Evolutionary conservation across 2,329 filamentous ascomycete genomes (phyloP).

Genomic region (Stromatinia cepivora): DNA sequence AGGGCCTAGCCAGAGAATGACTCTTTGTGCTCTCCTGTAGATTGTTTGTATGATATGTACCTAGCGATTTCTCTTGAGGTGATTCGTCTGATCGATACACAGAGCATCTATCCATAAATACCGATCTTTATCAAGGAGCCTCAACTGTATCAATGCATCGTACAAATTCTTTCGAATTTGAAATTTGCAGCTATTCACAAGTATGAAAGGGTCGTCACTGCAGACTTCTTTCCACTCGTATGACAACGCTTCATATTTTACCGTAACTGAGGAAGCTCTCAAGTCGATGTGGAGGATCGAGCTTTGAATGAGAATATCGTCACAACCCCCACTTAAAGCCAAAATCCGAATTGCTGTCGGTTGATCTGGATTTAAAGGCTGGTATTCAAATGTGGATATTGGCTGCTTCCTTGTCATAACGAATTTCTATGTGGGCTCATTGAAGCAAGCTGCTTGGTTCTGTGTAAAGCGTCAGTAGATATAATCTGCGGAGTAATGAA

Average conservation of each 20-base stretch:
- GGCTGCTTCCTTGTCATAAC: neutral
- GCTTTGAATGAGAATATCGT: neutral
- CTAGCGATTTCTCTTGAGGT: neutral
- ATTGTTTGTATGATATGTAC: neutral
- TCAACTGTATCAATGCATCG: neutral
- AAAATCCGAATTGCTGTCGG: neutral
- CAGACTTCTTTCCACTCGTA: neutral
- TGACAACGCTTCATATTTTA: neutral
- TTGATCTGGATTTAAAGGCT: neutral
- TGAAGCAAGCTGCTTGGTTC: no score
- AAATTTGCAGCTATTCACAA: neutral
- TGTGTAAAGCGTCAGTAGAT: no score
- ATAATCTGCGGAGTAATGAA: no score
- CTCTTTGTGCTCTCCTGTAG: neutral
- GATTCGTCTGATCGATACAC: neutral
- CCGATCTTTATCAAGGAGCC: neutral
- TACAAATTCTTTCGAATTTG: neutral
- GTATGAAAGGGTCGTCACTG: neutral
- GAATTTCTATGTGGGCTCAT: neutral
- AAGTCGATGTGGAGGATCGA: neutral
- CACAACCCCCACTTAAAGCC: neutral
- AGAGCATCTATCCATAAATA: neutral
- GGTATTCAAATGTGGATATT: neutral
- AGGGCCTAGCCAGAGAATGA: neutral
- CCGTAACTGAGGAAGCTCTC: neutral